These are phyloP conservation scores for Pyracantha coccinea DNA, from an alignment of 331 rosid species.

Conservation along the genomic window DNA sequence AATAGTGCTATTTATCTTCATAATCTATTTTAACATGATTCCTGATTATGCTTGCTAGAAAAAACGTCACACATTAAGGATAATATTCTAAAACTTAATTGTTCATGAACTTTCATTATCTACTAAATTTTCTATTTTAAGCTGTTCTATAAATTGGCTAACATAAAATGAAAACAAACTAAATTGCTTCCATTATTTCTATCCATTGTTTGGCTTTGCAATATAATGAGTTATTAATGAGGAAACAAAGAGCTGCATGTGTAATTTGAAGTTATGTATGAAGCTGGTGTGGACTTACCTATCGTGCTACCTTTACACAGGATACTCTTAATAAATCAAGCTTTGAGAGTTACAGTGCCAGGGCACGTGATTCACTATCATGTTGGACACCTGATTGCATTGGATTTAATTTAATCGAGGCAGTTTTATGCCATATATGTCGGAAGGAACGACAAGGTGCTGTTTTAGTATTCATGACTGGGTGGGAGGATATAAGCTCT, in stretches of 20 bases:
- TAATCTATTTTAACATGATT: too few relatives aligned
- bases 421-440: constrained; percentile 89
- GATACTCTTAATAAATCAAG: constrained; percentile 79
- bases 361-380: constrained; percentile 77
- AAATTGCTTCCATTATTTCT: neutral
- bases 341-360: constrained; percentile 75
- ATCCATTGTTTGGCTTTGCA: neutral
- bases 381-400: constrained; percentile 86
- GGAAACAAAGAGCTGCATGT: neutral
- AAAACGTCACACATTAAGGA: too few relatives aligned
- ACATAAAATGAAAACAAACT: neutral
- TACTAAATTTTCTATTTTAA: neutral
- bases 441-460: constrained; percentile 97
- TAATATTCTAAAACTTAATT: too few relatives aligned
- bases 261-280: constrained; percentile 5
- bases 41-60: too few relatives aligned
- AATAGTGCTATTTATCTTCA: too few relatives aligned
- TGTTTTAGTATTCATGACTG: constrained; percentile 91
- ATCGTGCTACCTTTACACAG: constrained; percentile 37
- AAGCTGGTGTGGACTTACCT: neutral
- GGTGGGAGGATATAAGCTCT: constrained; percentile 97
- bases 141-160: neutral
- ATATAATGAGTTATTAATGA: neutral
- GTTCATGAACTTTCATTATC: neutral
- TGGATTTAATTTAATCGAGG: constrained; percentile 95